phyloP scores from a whole-genome alignment of 2,329 filamentous ascomycete species.

The Hymenoscyphus salicellus region DNA sequence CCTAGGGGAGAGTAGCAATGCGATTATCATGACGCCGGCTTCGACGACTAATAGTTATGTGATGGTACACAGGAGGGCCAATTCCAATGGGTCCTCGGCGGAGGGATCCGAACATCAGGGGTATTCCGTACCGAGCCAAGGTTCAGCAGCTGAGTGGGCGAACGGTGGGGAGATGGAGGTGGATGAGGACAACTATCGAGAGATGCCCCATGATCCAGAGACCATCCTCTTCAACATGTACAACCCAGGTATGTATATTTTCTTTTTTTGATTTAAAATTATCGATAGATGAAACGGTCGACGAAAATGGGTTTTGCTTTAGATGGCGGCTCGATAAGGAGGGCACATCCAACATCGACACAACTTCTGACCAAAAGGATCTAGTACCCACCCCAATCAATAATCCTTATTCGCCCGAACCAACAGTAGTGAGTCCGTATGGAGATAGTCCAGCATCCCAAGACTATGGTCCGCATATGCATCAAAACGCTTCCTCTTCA shows the following conservation, averaged over 20 bases:
- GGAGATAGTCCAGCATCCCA: conserved; percentile 6
- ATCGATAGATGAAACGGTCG: not conserved
- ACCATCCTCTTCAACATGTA: conserved; percentile 14
- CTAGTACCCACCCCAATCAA: conserved; percentile 8
- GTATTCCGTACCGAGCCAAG: conserved; percentile 14
- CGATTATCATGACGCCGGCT: conserved; percentile 6
- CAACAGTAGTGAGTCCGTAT: conserved; percentile 5
- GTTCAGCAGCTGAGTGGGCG: conserved; percentile 14
- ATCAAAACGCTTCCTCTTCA: not conserved
- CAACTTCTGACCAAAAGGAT: not conserved
- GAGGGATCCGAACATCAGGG: conserved; percentile 11
- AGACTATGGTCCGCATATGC: conserved; percentile 15
- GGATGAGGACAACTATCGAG: conserved; percentile 11
- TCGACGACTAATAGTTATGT: conserved; percentile 12
- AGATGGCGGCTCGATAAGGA: not conserved
- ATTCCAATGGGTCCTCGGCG: conserved; percentile 10
- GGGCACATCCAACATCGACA: not conserved
- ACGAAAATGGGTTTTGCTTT: not conserved
- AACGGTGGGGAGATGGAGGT: conserved; percentile 13
- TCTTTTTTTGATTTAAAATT: not conserved
- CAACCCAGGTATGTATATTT: conserved; percentile 7
- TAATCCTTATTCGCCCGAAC: conserved; percentile 11
- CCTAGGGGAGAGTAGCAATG: conserved; percentile 1
- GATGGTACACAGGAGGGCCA: conserved; percentile 15
- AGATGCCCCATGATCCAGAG: conserved; percentile 15